phyloP scores from a whole-genome alignment of 2,329 filamentous ascomycete species.

The Sphaceloma murrayae region DNA sequence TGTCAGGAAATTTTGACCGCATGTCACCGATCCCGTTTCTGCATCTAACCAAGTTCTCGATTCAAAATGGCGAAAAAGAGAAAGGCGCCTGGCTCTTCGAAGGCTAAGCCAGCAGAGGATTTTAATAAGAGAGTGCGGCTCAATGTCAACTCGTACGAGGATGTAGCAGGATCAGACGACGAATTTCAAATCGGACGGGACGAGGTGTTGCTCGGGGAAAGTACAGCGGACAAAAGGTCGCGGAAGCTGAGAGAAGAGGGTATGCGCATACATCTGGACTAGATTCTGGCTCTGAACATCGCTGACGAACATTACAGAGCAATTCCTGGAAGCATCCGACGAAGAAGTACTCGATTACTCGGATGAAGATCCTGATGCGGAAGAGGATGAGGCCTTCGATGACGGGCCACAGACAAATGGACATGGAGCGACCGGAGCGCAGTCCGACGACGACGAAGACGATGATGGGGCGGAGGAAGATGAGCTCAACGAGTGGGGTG shows the following conservation, averaged over 20 bases:
- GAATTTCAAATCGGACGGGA: slow-evolving; percentile 85
- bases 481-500: slow-evolving; percentile 68
- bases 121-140: slow-evolving; percentile 42
- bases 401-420: slow-evolving; percentile 23
- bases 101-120: slow-evolving; percentile 24
- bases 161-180: slow-evolving; percentile 88
- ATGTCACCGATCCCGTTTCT: slow-evolving; percentile 1
- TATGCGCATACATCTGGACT: background rate
- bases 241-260: slow-evolving; percentile 55
- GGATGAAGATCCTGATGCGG: slow-evolving; percentile 42
- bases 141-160: slow-evolving; percentile 54
- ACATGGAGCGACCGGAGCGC: slow-evolving; percentile 29
- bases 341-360: slow-evolving; percentile 53
- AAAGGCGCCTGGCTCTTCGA: slow-evolving; percentile 18
- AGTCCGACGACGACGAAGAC: slow-evolving; percentile 22
- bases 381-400: slow-evolving; percentile 37
- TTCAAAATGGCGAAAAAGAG: slow-evolving; percentile 21
- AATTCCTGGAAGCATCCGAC: slow-evolving; percentile 49
- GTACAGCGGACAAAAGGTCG: slow-evolving; percentile 65
- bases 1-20: slow-evolving; percentile 14
- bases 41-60: background rate
- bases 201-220: slow-evolving; percentile 76
- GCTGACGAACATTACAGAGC: slow-evolving; percentile 36
- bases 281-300: background rate
- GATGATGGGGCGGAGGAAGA: slow-evolving; percentile 46